These are phyloP conservation scores for Salvia splendens DNA, from an alignment of 257 asterid species.

Conservation along the genomic window DNA sequence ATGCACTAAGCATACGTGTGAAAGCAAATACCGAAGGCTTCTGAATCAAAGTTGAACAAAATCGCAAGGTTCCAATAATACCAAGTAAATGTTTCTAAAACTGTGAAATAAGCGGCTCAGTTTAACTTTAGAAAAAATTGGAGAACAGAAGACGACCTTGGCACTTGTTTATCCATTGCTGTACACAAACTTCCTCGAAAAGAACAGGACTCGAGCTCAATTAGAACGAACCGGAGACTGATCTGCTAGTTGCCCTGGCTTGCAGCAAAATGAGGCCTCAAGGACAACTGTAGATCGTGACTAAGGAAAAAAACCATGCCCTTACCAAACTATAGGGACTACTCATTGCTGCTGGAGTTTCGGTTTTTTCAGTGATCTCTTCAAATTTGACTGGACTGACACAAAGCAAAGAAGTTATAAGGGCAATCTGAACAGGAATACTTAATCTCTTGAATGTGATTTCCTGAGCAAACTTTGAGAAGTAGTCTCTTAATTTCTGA, in stretches of 20 bases:
- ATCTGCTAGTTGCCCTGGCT: slow-evolving; percentile 9
- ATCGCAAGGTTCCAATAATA: too few species aligned
- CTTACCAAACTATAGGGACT: slow-evolving; percentile 45
- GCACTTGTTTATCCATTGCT: not conserved
- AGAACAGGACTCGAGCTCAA: not conserved
- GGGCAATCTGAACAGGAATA: slow-evolving; percentile 49
- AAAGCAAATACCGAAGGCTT: too few species aligned
- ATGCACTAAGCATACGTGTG: too few species aligned
- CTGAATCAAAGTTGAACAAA: too few species aligned
- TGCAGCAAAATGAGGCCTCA: slow-evolving; percentile 43
- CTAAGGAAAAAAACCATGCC: slow-evolving; percentile 67
- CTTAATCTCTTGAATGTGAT: slow-evolving; percentile 37
- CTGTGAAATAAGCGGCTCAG: not conserved
- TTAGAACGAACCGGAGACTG: not conserved
- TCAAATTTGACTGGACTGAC: slow-evolving; percentile 48
- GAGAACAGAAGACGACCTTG: not conserved
- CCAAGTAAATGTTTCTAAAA: not conserved
- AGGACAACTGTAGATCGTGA: slow-evolving; percentile 56
- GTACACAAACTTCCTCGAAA: slow-evolving; percentile 16
- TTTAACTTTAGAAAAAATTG: not conserved
- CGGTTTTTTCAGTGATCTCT: slow-evolving; percentile 43
- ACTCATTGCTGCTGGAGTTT: slow-evolving; percentile 29
- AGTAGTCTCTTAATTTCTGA: slow-evolving; percentile 48
- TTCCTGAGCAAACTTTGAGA: slow-evolving; percentile 41
- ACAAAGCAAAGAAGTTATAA: slow-evolving; percentile 49